Conservation (phyloP, 2,329 filamentous ascomycete genomes). For the Daldinia eschscholtzii region DNA sequence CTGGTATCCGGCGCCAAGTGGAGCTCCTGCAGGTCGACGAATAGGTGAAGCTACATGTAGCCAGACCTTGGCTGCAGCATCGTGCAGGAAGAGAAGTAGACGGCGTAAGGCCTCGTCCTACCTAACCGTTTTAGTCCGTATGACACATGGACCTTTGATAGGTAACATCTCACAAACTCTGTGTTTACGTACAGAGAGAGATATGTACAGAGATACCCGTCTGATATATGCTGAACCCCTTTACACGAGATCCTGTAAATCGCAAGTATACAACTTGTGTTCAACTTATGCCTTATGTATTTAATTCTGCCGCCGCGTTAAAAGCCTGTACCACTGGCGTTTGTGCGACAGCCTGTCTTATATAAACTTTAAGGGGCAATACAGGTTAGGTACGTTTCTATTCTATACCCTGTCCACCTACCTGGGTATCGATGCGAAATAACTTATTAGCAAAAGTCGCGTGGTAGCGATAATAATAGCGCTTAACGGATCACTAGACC, state of each 20-base stretch:
- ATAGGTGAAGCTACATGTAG: conserved; percentile 47
- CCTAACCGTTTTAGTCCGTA: conserved; percentile 49
- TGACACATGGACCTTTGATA: conserved; percentile 32
- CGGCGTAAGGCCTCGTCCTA: conserved; percentile 48
- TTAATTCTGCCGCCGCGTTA: conserved; percentile 3
- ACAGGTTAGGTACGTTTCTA: neutral
- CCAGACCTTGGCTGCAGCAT: conserved; percentile 52
- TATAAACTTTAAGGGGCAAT: neutral
- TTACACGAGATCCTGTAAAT: conserved; percentile 39
- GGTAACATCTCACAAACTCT: conserved; percentile 46
- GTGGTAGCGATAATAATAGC: conserved; percentile 20
- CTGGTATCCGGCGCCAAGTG: conserved; percentile 39
- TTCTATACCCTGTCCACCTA: neutral
- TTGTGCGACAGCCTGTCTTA: neutral
- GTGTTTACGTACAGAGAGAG: conserved; percentile 25
- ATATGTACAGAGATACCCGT: conserved; percentile 30
- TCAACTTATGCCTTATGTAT: conserved; percentile 7
- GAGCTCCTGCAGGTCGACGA: conserved; percentile 52
- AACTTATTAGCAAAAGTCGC: neutral
- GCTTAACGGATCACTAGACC: conserved; percentile 30
- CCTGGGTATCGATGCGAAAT: neutral
- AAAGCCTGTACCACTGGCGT: neutral
- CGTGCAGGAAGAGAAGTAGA: conserved; percentile 49
- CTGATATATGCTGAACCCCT: conserved; percentile 34
- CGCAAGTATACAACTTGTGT: conserved; percentile 12